Evolutionary conservation across 371 early-diverging fungal genomes (phyloP), one percentile per base, ranked within the genome.

Genomic region (Gilbertella persicaria): DNA sequence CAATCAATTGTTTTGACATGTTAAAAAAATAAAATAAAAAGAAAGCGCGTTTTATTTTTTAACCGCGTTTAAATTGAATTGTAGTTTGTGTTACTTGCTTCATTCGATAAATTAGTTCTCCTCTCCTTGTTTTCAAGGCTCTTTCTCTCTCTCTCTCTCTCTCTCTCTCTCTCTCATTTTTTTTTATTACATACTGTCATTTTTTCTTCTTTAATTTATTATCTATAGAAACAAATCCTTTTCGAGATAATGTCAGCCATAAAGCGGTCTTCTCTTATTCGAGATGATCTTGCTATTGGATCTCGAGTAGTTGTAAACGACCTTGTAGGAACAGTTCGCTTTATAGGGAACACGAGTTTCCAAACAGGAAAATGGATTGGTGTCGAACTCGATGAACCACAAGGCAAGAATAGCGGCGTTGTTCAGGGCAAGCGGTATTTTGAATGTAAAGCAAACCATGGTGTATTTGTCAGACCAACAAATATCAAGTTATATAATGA

Each of bases 371-470:
- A 70, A 60, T 92, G 91, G 91, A 80, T 82, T 45, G 90, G 92
- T 24, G 62, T 90, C 17, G 87, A 86, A 42, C 67, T 89, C 9
- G 86, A 87, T 64, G 64, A 72, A 26, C 66, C 82, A 2, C 59
- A 35, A 5, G 92, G 92, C 8, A 92, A 89, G 55, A 88, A 92
- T 55, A 72, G 84, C 36, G 91, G 91, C 23, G 70, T 82, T 3
- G 88, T 90, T 35, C 68, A 84, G 29, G 88, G 86, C 10, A 73
- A 66, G 45, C 78, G 87, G 3, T 93, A 93, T 72, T 93, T 92
- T 76, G 82, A 86, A 8, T 88, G 90, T 57, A 71, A 58, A 49
- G 62, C 76, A 8, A 62, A 69, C 5, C 77, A 83, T 58, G 94
- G 92, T 38, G 75, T 92, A 20, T 93, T 93, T 79, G 84, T 89